Evolutionary conservation across 768 basidiomycete species (phyloP).

Genomic region (Sporobolomyces roseus): DNA sequence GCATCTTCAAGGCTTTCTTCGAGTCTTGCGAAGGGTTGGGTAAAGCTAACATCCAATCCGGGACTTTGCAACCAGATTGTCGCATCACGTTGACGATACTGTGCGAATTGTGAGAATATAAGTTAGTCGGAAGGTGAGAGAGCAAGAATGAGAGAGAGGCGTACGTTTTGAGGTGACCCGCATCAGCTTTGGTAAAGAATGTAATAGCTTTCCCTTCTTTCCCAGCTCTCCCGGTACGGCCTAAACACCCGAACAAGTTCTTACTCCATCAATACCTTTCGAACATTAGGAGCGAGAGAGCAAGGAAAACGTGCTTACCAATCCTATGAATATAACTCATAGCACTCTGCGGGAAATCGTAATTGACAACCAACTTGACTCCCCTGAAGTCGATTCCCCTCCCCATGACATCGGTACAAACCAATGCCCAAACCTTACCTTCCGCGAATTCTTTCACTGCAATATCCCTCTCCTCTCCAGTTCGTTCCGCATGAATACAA

Average conservation of each 20-base stretch:
- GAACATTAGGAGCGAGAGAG: not conserved
- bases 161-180: conserved; percentile 78
- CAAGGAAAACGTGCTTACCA: conserved; percentile 53
- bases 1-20: conserved; percentile 76
- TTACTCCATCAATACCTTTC: not conserved
- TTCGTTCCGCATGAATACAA: conserved; percentile 85
- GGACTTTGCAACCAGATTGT: conserved; percentile 83
- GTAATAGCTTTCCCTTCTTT: conserved; percentile 88
- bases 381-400: conserved; percentile 98
- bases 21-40: conserved; percentile 87
- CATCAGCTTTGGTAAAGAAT: conserved; percentile 92
- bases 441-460: conserved; percentile 76
- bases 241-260: conserved; percentile 48
- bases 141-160: conserved; percentile 12
- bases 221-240: conserved; percentile 92
- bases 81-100: conserved; percentile 95
- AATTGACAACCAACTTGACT: conserved; percentile 88
- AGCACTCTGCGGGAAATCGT: conserved; percentile 91
- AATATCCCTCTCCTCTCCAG: conserved; percentile 79
- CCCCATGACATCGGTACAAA: conserved; percentile 96
- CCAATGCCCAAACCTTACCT: conserved; percentile 90
- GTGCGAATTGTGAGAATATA: conserved; percentile 17
- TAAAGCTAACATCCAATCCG: conserved; percentile 93
- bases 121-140: not conserved
- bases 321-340: conserved; percentile 96